phyloP scores from a whole-genome alignment of 1,284 basidiomycete species.

The Ceratorhiza oryzae-sativae region DNA sequence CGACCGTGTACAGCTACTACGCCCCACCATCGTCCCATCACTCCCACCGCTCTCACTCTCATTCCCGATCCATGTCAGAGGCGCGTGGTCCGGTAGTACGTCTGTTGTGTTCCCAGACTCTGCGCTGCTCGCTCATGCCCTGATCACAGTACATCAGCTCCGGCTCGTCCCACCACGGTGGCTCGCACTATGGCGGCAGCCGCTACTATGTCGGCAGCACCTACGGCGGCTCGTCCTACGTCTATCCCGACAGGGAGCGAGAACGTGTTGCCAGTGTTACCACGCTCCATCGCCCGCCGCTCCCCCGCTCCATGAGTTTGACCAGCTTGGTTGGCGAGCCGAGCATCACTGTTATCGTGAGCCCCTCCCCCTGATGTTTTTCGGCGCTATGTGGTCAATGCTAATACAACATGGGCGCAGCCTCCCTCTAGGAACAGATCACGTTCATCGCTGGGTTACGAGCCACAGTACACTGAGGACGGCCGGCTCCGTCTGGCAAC shows the following conservation, averaged over 20 bases:
- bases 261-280: constrained; percentile 35
- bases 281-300: constrained; percentile 23
- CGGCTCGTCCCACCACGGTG: constrained; percentile 25
- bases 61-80: constrained; percentile 33
- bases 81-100: constrained; percentile 35
- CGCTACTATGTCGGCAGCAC: constrained; percentile 31
- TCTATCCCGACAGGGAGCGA: constrained; percentile 33
- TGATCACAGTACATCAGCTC: constrained; percentile 35
- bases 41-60: constrained; percentile 27
- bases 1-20: constrained; percentile 30
- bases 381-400: background rate
- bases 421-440: constrained; percentile 26
- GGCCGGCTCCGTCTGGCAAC: constrained; percentile 16
- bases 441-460: constrained; percentile 22
- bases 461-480: constrained; percentile 34
- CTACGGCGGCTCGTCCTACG: constrained; percentile 35
- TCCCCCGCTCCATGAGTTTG: constrained; percentile 27
- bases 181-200: constrained; percentile 15
- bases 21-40: constrained; percentile 19
- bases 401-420: background rate
- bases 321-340: constrained; percentile 32
- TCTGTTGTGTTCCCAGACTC: background rate
- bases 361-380: background rate
- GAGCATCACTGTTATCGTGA: constrained; percentile 33
- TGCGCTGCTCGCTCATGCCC: background rate